Evolutionary conservation across 2,329 filamentous ascomycete species (phyloP), one percentile per base, ranked within the genome.

Genomic region (Hypoxylon sp.): DNA sequence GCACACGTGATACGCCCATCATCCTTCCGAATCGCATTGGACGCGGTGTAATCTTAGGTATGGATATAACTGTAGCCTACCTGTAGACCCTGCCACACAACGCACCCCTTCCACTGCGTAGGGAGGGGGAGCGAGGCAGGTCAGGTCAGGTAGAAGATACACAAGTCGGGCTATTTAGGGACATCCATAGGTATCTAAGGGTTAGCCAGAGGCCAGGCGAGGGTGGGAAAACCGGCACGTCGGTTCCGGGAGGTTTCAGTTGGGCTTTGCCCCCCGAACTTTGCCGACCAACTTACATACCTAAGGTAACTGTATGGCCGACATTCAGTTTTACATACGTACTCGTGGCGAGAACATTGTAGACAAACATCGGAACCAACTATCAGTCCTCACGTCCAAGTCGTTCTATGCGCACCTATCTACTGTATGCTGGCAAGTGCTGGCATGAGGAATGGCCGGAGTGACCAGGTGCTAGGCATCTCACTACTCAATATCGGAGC

Each of bases 111-210:
- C 11, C 36, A 40, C 36, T 16, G 36, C 36, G 20, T 40, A 40
- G 36, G 36, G 36, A 40, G 36, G 33, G 32, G 32, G 3, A 18
- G 36, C 5, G 5, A 14, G 36, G n/a, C 36, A 38, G n/a, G 24
- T n/a, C n/a, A 40, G 5, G 20, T 45, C 1, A 40, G 16, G 42
- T 45, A 26, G 42, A 8, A 46, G 42, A 12, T 46, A 28, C 42
- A 46, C 14, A 6, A 24, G n/a, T 46, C 42, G 24, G 20, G 42
- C 26, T 46, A 46, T 46, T 46, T 16, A 46, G 42, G 42, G 42
- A 28, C 42, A 28, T 40, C 3, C 24, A 45, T 24, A 24, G 20
- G 11, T 32, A 32, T n/a, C n/a, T n/a, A n/a, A n/a, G n/a, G n/a
- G n/a, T 9, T 33, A 33, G 12, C 42, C 12, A 26, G 26, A 16